A percentile compares a stretch with the other conserved stretches of the same genome.
Conservation (phyloP, 208 protist genomes). For the Trypanosoma grayi region DNA sequence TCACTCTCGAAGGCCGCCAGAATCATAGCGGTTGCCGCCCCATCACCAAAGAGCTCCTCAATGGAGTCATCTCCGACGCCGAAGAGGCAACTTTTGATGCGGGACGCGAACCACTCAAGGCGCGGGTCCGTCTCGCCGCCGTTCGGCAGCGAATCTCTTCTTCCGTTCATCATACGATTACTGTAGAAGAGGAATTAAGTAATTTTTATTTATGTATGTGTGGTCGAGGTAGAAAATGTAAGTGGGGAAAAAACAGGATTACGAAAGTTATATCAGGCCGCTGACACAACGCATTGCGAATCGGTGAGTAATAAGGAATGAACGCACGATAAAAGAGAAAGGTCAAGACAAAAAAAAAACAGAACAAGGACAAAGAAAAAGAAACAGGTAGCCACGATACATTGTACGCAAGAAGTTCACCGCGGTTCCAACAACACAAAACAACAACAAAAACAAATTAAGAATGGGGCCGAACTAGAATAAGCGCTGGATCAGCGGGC, state of each 20-base stretch:
- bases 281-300: not conserved
- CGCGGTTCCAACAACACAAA: not conserved
- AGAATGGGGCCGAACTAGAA: no score
- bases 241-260: no score
- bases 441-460: not conserved
- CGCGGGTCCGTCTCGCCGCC: constrained; percentile 44
- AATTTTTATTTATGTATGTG: no score
- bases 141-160: not conserved
- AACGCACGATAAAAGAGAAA: not conserved
- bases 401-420: not conserved
- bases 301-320: not conserved
- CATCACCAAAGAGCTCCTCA: constrained; percentile 48
- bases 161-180: not conserved
- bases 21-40: constrained; percentile 31
- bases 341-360: constrained; percentile 2
- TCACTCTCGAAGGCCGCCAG: constrained; percentile 52
- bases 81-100: constrained; percentile 55
- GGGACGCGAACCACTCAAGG: constrained; percentile 63
- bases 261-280: no score
- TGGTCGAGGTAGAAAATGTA: no score
- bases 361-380: not conserved
- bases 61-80: constrained; percentile 58
- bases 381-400: not conserved
- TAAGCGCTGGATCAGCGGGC: not conserved
- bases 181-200: no score